Evolutionary conservation across 371 early-diverging fungal species (phyloP).

Genomic region (Aphelidium insulamus): DNA sequence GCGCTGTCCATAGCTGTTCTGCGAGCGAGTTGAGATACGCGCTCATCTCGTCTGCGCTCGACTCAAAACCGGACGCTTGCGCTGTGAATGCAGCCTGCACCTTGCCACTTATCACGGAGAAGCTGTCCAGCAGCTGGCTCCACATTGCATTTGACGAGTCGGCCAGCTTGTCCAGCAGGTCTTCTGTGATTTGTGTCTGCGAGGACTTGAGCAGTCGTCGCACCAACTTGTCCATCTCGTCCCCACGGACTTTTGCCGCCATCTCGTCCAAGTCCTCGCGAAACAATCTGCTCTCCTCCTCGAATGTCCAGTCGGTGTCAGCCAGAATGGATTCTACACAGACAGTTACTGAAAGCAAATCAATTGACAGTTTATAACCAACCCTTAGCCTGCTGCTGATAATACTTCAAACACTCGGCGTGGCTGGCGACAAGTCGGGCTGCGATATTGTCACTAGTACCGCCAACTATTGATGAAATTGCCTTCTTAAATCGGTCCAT

Average conservation of each 20-base stretch:
- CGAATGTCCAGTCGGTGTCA: slow-evolving; percentile 56
- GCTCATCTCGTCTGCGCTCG: not conserved
- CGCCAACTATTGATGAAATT: too few species aligned
- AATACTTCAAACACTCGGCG: too few species aligned
- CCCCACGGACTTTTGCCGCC: slow-evolving; percentile 33
- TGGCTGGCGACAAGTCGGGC: too few species aligned
- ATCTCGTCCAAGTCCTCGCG: slow-evolving; percentile 36
- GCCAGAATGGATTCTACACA: slow-evolving; percentile 13
- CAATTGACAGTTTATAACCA: too few species aligned
- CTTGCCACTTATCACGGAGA: slow-evolving; percentile 23
- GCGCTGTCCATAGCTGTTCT: slow-evolving; percentile 50
- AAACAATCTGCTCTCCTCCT: slow-evolving; percentile 34
- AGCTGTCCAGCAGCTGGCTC: slow-evolving; percentile 32
- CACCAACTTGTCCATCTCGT: slow-evolving; percentile 58
- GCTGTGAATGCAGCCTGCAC: slow-evolving; percentile 15
- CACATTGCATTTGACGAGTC: slow-evolving; percentile 43
- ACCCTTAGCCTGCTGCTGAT: too few species aligned
- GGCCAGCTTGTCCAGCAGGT: slow-evolving; percentile 46
- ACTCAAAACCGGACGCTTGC: slow-evolving; percentile 3
- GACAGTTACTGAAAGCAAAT: too few species aligned
- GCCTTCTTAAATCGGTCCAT: slow-evolving; percentile 25
- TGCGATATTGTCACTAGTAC: too few species aligned
- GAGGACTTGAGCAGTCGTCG: slow-evolving; percentile 14
- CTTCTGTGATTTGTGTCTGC: slow-evolving; percentile 28
- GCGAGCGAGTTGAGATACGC: not conserved